phyloP scores from a whole-genome alignment of 768 basidiomycete genomes.

The Cyathus striatus region DNA sequence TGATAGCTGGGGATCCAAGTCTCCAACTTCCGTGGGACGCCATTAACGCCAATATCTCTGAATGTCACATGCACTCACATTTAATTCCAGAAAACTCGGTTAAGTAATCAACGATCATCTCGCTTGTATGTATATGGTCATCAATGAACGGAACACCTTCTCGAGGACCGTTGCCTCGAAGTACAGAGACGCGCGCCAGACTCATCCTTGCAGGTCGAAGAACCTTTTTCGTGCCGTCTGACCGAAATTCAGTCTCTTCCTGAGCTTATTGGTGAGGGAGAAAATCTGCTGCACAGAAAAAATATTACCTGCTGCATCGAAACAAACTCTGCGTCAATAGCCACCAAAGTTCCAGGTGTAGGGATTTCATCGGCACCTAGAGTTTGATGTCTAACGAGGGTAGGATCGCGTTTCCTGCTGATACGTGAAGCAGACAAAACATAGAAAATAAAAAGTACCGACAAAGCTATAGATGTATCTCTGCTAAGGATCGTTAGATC shows the following conservation, averaged over 20 bases:
- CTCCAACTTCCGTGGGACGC: constrained; percentile 77
- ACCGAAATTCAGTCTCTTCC: constrained; percentile 95
- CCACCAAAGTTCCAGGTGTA: constrained; percentile 78
- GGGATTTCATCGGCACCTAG: constrained; percentile 76
- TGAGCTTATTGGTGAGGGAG: too few relatives aligned
- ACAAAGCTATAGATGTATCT: constrained; percentile 89
- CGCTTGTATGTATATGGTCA: constrained; percentile 96
- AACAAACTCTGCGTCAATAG: constrained; percentile 98
- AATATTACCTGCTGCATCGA: constrained; percentile 81
- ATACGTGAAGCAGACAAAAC: not conserved
- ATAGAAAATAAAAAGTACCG: constrained; percentile 14
- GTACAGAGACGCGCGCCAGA: constrained; percentile 89
- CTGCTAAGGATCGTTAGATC: constrained; percentile 74
- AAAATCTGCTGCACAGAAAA: constrained; percentile 1
- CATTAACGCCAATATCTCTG: too few relatives aligned
- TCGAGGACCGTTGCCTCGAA: constrained; percentile 78
- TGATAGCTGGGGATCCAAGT: constrained; percentile 81
- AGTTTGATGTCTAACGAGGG: constrained; percentile 72
- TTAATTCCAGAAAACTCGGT: constrained; percentile 96
- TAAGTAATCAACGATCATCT: constrained; percentile 91
- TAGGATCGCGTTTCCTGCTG: constrained; percentile 69
- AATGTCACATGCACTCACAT: constrained; percentile 70
- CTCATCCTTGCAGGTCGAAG: constrained; percentile 88
- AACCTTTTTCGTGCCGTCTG: constrained; percentile 91
- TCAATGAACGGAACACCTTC: constrained; percentile 93